These are phyloP conservation scores for Paracorniculantispora psalliotae DNA, from an alignment of 2,329 filamentous ascomycete species.

Conservation along the genomic window DNA sequence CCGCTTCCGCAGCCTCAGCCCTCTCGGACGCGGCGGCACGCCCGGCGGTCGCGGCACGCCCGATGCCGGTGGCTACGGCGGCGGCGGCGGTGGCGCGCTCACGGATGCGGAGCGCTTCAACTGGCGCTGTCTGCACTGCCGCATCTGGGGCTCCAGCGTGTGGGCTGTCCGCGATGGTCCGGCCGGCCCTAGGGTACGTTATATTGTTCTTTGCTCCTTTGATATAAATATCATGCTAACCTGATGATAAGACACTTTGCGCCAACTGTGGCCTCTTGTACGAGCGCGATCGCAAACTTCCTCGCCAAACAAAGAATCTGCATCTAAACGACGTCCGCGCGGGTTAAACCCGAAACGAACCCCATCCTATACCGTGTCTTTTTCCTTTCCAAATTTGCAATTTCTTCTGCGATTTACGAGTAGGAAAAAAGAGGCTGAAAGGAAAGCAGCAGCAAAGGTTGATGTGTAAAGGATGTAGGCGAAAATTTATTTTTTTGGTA, in stretches of 20 bases:
- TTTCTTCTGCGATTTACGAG: neutral
- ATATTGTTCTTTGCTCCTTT: neutral
- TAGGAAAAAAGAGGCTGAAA: neutral
- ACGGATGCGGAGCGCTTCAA: conserved; percentile 71
- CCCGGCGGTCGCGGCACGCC: conserved; percentile 73
- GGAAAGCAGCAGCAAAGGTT: neutral
- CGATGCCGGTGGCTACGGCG: conserved; percentile 69
- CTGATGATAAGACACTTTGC: conserved; percentile 68
- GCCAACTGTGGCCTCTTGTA: conserved; percentile 89
- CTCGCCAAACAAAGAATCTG: conserved; percentile 43
- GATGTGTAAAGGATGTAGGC: neutral
- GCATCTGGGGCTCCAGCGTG: conserved; percentile 80
- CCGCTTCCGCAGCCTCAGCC: conserved; percentile 83
- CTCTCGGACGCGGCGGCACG: conserved; percentile 59
- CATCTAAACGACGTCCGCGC: conserved; percentile 30
- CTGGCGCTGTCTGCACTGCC: conserved; percentile 88
- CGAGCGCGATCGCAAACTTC: conserved; percentile 79
- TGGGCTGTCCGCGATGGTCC: conserved; percentile 96
- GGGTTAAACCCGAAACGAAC: conserved; percentile 25
- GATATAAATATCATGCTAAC: conserved; percentile 17
- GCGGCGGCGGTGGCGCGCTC: conserved; percentile 63
- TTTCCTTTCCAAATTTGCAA: too few relatives aligned
- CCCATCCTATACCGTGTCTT: too few relatives aligned
- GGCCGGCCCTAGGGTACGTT: conserved; percentile 69
- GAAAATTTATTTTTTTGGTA: neutral